Evolutionary conservation across 768 basidiomycete genomes (phyloP), one percentile per base, ranked within the genome.

Genomic region (Xerocomellus dryophilus): DNA sequence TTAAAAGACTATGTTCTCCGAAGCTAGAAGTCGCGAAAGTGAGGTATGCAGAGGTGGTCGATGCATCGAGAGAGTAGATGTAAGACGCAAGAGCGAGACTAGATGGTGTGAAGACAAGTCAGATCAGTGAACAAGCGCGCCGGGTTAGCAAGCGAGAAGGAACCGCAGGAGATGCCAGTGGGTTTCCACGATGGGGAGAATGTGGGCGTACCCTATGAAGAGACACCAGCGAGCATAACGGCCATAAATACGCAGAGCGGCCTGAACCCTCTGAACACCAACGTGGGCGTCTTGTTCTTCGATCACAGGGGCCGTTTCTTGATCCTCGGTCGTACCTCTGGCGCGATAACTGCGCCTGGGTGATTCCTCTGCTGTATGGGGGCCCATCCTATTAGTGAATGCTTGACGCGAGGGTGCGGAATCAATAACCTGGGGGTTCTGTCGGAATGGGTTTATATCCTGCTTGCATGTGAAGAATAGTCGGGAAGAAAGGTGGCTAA

Each of bases 31-130:
- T 74, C 12, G 86, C 85, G 52, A 78, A 83, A 43, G 72, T 66
- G 27, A 86, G 78, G 67, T 88, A 90, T 49, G 76, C 78, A 59
- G 74, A 84, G 2, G 88, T 90, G 7, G 88, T 90, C 17, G 80
- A 78, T 20, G 80, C 76, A 55, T 90, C 88, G 29, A 91, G 75
- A 0, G 87, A 87, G 67, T 90, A 91, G 52, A 89, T 84, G 66
- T 88, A 91, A 1, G 86, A 81, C 0, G 86, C 84, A 0, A 88
- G 78, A 14, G 76, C 86, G 52, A 90, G 68, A 48, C 84, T 73
- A 48, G 44, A 40, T 38, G 53, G 47, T 4, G 50, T 34, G 7
- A 41, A 45, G 38, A 42, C 3, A 40, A 29, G 27, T 43, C 11
- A 47, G 43, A 15, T 39, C 6, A 44, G 12, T 39, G 7, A 53